Conservation (phyloP, 2,329 filamentous ascomycete genomes). For the Camillea tinctor region DNA sequence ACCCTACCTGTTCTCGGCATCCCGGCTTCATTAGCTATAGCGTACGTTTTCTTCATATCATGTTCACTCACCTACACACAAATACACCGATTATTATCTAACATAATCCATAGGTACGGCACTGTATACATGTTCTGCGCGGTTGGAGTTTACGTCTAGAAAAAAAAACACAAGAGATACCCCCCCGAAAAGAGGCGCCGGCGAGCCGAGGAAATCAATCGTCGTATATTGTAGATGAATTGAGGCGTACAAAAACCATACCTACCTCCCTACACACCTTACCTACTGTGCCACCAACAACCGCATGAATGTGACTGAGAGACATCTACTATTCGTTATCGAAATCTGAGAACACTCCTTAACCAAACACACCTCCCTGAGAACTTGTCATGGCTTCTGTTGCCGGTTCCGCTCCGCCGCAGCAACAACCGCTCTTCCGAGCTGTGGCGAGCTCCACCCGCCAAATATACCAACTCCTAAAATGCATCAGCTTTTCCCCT, state of each 20-base stretch:
- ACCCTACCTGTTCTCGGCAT: slow-evolving; percentile 77
- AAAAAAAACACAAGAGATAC: too few relatives aligned
- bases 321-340: slow-evolving; percentile 4
- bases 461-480: slow-evolving; percentile 65
- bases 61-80: slow-evolving; percentile 12
- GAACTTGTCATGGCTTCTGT: slow-evolving; percentile 21
- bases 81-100: slow-evolving; percentile 8
- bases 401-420: slow-evolving; percentile 23
- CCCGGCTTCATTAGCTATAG: slow-evolving; percentile 84
- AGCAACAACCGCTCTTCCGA: slow-evolving; percentile 60
- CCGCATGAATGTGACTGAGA: slow-evolving; percentile 21
- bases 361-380: background rate
- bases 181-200: slow-evolving; percentile 32
- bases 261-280: background rate
- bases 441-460: slow-evolving; percentile 76
- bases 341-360: slow-evolving; percentile 1
- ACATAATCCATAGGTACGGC: slow-evolving; percentile 65
- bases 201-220: slow-evolving; percentile 21
- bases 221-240: slow-evolving; percentile 43
- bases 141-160: slow-evolving; percentile 94
- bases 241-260: slow-evolving; percentile 32
- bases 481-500: slow-evolving; percentile 58
- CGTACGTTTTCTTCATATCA: slow-evolving; percentile 59
- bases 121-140: slow-evolving; percentile 99
- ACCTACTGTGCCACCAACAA: slow-evolving; percentile 14